These are phyloP conservation scores for Botrytis galanthina DNA, from an alignment of 2,329 filamentous ascomycete genomes.

Conservation along the genomic window DNA sequence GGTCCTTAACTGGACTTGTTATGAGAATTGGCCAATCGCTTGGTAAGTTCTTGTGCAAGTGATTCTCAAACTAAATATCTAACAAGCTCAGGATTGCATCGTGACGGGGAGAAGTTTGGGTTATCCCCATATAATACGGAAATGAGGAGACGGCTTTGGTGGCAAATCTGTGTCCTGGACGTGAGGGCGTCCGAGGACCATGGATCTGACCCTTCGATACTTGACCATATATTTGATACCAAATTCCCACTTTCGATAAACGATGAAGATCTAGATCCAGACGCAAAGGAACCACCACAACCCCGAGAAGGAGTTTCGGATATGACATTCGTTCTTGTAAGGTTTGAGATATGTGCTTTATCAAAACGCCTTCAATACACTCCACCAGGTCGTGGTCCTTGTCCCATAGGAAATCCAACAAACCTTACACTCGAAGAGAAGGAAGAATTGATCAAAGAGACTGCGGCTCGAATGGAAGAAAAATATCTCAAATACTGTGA, in stretches of 20 bases:
- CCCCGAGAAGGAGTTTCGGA: conserved; percentile 39
- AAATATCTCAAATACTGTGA: conserved; percentile 40
- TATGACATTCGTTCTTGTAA: conserved; percentile 42
- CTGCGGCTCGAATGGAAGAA: conserved; percentile 35
- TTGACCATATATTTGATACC: conserved; percentile 58
- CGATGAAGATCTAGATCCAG: conserved; percentile 46
- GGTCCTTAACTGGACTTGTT: conserved; percentile 58
- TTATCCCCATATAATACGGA: conserved; percentile 60
- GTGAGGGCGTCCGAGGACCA: conserved; percentile 61
- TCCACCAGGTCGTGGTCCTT: conserved; percentile 27
- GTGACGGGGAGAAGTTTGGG: conserved; percentile 54
- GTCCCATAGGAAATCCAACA: conserved; percentile 7
- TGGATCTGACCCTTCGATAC: conserved; percentile 59
- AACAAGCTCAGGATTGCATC: conserved; percentile 45
- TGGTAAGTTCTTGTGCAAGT: background rate
- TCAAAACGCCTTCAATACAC: conserved; percentile 31
- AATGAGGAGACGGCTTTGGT: conserved; percentile 59
- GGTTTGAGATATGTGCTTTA: conserved; percentile 38
- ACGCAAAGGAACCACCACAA: conserved; percentile 32
- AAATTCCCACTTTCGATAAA: conserved; percentile 50
- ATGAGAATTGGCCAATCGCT: conserved; percentile 59
- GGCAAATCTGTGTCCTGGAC: conserved; percentile 59
- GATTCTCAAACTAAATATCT: background rate
- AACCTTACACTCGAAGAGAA: conserved; percentile 35
- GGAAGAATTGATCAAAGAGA: conserved; percentile 35